Evolutionary conservation across 805 yeast genomes (phyloP).

Genomic region (Ogataea thermomethanolica): DNA sequence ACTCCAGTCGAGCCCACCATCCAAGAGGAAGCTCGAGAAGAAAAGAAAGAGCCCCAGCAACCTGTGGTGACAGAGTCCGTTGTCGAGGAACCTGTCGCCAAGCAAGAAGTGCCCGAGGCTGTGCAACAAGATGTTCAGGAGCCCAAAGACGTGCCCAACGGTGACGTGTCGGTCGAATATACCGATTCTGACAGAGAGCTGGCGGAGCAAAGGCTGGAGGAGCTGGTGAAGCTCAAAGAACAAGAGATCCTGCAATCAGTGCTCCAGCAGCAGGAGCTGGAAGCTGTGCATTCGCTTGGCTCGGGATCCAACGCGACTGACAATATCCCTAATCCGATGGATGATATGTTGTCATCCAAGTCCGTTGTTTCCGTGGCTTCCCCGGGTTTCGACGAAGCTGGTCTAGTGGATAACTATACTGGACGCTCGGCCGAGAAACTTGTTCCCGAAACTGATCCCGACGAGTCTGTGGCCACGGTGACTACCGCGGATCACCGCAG

Average conservation of each 20-base stretch:
- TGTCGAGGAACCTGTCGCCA: background rate
- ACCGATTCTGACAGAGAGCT: slow-evolving; percentile 25
- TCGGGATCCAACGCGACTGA: slow-evolving; percentile 19
- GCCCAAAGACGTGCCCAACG: slow-evolving; percentile 9
- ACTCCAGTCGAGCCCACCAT: slow-evolving; percentile 22
- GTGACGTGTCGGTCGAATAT: slow-evolving; percentile 16
- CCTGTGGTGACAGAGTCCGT: background rate
- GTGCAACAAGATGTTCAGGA: slow-evolving; percentile 4
- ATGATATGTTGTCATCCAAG: background rate
- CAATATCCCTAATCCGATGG: slow-evolving; percentile 4
- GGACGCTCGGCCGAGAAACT: slow-evolving; percentile 4
- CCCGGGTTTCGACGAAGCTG: slow-evolving; percentile 14
- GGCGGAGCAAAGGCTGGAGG: slow-evolving; percentile 29
- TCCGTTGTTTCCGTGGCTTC: slow-evolving; percentile 3
- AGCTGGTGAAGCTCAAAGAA: slow-evolving; percentile 25
- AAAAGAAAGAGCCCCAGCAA: background rate
- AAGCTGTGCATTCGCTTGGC: slow-evolving; percentile 8
- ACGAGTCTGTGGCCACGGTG: slow-evolving; percentile 12
- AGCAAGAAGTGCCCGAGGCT: no score
- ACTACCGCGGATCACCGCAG: slow-evolving; percentile 7
- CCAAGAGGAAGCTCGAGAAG: slow-evolving; percentile 20
- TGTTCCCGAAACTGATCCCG: slow-evolving; percentile 1
- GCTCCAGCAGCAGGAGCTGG: slow-evolving; percentile 20
- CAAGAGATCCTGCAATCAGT: slow-evolving; percentile 27
- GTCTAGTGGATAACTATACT: slow-evolving; percentile 13